Conservation (phyloP, 495 filamentous ascomycete species). For the Neurospora sp. region DNA sequence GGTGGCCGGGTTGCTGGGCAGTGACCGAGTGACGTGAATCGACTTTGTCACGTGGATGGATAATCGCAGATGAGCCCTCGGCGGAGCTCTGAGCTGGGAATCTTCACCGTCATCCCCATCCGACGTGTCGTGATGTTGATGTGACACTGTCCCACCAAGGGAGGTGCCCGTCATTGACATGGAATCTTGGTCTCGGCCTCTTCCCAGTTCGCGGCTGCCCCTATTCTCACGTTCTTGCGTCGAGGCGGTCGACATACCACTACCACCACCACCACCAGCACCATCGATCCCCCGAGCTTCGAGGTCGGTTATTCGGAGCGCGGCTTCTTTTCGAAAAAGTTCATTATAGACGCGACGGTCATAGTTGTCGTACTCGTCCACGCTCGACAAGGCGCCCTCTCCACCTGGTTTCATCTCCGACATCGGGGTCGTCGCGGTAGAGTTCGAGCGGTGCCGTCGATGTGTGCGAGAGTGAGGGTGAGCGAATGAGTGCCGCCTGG, state of each 20-base stretch:
- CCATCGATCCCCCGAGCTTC: background rate
- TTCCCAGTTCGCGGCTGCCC: background rate
- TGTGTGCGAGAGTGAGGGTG: background rate
- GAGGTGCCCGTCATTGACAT: background rate
- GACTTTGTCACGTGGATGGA: conserved; percentile 12
- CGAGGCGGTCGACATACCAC: background rate
- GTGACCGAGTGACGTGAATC: conserved; percentile 5
- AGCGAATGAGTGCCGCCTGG: conserved; percentile 3
- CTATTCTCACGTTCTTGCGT: background rate
- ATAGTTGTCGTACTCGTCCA: background rate
- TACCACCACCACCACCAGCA: background rate
- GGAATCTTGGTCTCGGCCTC: background rate
- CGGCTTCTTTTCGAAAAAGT: background rate
- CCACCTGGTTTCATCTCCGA: background rate
- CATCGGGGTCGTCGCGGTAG: background rate
- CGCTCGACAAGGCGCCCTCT: background rate
- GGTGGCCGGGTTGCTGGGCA: background rate
- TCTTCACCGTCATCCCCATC: background rate
- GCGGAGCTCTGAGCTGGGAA: conserved; percentile 11
- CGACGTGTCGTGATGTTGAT: background rate
- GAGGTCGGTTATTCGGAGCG: background rate
- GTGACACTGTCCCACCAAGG: background rate
- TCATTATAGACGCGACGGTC: background rate
- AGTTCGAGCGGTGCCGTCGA: background rate
- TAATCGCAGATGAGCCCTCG: conserved; percentile 14